phyloP scores from a whole-genome alignment of 1,284 basidiomycete genomes.

The Puccinia triticina region DNA sequence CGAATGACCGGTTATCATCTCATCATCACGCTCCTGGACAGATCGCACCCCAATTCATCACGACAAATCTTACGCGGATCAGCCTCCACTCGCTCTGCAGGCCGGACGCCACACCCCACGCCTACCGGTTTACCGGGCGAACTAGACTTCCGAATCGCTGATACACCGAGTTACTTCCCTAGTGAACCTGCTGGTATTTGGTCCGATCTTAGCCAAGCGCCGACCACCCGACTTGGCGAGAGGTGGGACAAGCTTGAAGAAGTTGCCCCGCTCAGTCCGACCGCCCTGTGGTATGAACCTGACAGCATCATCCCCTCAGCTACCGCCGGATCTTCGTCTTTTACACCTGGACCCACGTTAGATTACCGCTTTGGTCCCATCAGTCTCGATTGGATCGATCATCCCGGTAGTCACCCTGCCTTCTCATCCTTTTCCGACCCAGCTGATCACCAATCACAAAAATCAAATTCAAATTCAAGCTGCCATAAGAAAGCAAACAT shows the following conservation, averaged over 20 bases:
- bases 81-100: slow-evolving; percentile 37
- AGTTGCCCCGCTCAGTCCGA: slow-evolving; percentile 30
- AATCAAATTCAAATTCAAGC: not conserved
- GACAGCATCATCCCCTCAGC: slow-evolving; percentile 32
- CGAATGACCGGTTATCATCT: slow-evolving; percentile 50
- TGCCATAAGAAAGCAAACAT: not conserved
- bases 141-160: slow-evolving; percentile 44
- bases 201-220: slow-evolving; percentile 42
- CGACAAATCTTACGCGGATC: slow-evolving; percentile 43
- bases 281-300: slow-evolving; percentile 47
- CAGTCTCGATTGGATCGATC: slow-evolving; percentile 44
- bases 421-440: slow-evolving; percentile 7
- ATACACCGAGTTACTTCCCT: slow-evolving; percentile 36
- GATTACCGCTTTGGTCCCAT: slow-evolving; percentile 51
- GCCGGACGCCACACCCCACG: slow-evolving; percentile 45
- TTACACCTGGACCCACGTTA: slow-evolving; percentile 48
- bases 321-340: slow-evolving; percentile 7
- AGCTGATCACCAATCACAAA: not conserved
- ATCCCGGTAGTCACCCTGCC: slow-evolving; percentile 44
- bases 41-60: slow-evolving; percentile 36
- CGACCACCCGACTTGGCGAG: slow-evolving; percentile 43
- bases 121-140: slow-evolving; percentile 45
- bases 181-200: slow-evolving; percentile 40
- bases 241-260: slow-evolving; percentile 44
- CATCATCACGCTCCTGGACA: slow-evolving; percentile 42